Evolutionary conservation across 164 flowering plant species (phyloP), one percentile per base, ranked within the genome.

Genomic region (Pachysandra terminalis): DNA sequence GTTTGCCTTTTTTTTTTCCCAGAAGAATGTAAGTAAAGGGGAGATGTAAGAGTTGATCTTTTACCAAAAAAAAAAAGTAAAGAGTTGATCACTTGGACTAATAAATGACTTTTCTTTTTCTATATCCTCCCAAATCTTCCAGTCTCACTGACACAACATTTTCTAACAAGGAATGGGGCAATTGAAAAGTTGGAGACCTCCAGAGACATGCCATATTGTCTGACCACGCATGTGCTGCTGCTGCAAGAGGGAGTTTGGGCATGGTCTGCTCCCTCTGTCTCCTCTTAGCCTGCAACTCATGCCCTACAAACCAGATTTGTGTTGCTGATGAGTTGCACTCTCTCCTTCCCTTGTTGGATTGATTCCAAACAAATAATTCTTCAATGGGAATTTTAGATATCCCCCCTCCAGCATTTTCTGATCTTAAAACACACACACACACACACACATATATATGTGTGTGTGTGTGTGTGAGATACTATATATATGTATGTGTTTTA

Each of bases 101-200:
- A 32, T 32, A 32, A 32, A 32, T 32, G 3, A 32, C 7, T 32
- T 32, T 32, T 7, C 37, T 32, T 32, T 32, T 32, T 7, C 37
- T 12, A 5, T 45, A 45, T 45, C 51, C 10, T 45, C 1, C 6
- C 6, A 45, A 45, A 45, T 45, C 17, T 45, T 45, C 51, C 1
- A 5, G 45, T 40, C 7, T 5, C 10, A 45, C 51, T 45, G 51
- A 45, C 4, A 45, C 4, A 45, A 32, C 3, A 7, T 32, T 32
- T 45, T 45, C 51, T 5, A 60, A 69, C 37, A 66, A 52, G 76
- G 70, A 48, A 69, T 77, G 54, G 75, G 74, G 58, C 71, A 65
- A 40, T 69, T 40, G 63, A 35, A 32, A 26, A 35, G 19, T 58
- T 61, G 19, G 58, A 53, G 59, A 59, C 66, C 17, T 5, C 3